Evolutionary conservation across 2,329 filamentous ascomycete genomes (phyloP).

Genomic region (Xylariaceae sp.): DNA sequence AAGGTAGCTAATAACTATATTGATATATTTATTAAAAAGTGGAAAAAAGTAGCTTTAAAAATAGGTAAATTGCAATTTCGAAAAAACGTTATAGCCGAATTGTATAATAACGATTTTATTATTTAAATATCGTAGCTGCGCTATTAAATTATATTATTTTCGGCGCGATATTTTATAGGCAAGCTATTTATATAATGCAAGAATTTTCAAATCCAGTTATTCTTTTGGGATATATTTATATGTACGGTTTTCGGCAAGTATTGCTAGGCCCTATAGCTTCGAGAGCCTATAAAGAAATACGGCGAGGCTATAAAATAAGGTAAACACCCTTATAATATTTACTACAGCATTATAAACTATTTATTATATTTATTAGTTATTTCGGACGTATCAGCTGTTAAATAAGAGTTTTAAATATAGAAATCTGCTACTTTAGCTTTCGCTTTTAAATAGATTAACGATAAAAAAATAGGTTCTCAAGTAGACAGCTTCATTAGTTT

Average conservation of each 20-base stretch:
- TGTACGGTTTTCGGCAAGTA: not conserved
- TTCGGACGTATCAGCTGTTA: not conserved
- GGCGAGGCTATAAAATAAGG: not conserved
- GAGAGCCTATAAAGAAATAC: not conserved
- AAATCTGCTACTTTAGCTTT: not conserved
- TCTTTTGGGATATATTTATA: not conserved
- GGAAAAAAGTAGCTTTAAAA: not conserved
- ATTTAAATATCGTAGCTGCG: not conserved
- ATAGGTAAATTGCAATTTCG: not conserved
- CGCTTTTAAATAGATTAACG: not conserved
- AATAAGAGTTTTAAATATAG: not conserved
- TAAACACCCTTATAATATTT: not conserved
- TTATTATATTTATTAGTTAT: not conserved
- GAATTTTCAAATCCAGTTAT: not conserved
- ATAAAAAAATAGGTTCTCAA: not conserved
- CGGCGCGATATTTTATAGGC: not conserved
- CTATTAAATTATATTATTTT: not conserved
- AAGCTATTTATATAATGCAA: not conserved
- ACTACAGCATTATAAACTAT: not conserved
- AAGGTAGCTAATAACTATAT: not conserved
- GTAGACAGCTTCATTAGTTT: not conserved
- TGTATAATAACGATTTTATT: too few relatives aligned
- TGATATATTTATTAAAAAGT: not conserved
- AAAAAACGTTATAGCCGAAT: too few relatives aligned
- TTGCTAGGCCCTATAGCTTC: not conserved